These are phyloP conservation scores for Lepidium sativum DNA, from an alignment of 345 rosid species.

Conservation along the genomic window DNA sequence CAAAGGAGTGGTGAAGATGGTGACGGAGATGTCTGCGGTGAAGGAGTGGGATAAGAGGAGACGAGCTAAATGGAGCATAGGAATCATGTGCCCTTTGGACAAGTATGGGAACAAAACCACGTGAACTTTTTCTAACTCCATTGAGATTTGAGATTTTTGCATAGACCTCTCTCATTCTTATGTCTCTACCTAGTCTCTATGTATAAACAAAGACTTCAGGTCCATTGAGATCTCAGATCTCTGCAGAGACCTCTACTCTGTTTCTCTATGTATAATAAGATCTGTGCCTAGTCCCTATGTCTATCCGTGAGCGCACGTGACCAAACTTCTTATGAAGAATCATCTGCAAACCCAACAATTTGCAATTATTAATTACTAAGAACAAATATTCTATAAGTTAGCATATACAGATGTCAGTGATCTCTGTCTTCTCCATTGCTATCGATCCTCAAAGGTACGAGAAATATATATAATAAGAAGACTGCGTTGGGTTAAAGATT, in stretches of 20 bases:
- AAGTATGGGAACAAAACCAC: conserved; percentile 2
- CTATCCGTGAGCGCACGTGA: not conserved
- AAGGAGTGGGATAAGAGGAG: not conserved
- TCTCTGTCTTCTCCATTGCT: not conserved
- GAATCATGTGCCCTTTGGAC: not conserved
- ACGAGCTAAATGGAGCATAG: conserved; percentile 1
- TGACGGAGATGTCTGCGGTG: not conserved
- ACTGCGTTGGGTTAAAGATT: not conserved
- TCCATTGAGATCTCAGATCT: not conserved
- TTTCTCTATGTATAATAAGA: not conserved
- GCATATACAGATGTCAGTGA: not conserved
- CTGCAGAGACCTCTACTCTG: not conserved
- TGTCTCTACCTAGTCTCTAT: not conserved
- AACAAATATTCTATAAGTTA: not conserved
- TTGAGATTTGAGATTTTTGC: not conserved
- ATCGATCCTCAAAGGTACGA: not conserved
- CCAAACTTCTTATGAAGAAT: not conserved
- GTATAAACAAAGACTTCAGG: not conserved
- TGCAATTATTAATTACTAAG: not conserved
- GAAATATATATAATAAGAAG: not conserved
- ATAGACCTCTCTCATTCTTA: not conserved
- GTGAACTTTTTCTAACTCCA: not conserved
- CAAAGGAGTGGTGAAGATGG: conserved; percentile 3
- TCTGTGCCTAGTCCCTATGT: not conserved
- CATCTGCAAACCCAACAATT: not conserved